phyloP scores from a whole-genome alignment of 2,329 filamentous ascomycete genomes.

The Myriosclerotinia scirpicola region DNA sequence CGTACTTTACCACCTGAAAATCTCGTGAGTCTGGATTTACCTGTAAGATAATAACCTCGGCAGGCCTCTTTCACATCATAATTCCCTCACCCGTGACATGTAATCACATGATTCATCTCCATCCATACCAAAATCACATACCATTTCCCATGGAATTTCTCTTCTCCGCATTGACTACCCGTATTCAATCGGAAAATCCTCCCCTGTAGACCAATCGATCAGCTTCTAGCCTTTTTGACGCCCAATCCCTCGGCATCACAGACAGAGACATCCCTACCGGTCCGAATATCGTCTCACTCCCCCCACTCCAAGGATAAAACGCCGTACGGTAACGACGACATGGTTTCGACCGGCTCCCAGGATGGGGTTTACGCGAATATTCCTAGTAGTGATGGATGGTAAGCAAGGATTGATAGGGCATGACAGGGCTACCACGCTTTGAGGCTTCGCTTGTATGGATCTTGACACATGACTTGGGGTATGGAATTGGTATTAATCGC shows the following conservation, averaged over 20 bases:
- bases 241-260: background rate
- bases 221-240: constrained; percentile 1
- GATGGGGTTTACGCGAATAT: constrained; percentile 4
- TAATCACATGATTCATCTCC: background rate
- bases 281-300: background rate
- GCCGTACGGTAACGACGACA: background rate
- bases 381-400: background rate
- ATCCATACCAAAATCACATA: background rate
- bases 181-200: background rate
- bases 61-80: background rate
- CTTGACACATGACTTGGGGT: background rate
- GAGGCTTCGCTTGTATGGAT: background rate
- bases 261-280: background rate
- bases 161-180: constrained; percentile 12
- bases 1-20: background rate
- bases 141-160: background rate
- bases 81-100: background rate
- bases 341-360: background rate
- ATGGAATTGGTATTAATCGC: background rate
- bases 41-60: background rate
- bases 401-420: constrained; percentile 7
- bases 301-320: constrained; percentile 1
- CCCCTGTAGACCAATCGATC: background rate
- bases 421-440: constrained; percentile 10
- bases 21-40: background rate